These are phyloP conservation scores for Sarcodon aspratus DNA, from an alignment of 768 basidiomycete species.

Conservation along the genomic window DNA sequence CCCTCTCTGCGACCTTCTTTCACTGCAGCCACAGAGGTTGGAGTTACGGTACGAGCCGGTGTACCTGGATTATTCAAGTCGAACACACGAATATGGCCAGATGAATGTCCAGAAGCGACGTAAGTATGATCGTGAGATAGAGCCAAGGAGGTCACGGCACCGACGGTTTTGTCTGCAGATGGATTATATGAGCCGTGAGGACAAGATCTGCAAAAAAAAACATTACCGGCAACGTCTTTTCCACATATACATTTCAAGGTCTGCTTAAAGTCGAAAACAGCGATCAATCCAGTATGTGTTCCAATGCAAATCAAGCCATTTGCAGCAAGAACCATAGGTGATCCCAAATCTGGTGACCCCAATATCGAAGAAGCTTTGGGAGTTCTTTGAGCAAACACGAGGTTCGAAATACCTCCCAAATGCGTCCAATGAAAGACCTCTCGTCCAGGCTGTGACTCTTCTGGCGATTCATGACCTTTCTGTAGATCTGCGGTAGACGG, in stretches of 20 bases:
- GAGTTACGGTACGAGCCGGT: slow-evolving; percentile 60
- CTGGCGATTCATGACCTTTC: slow-evolving; percentile 6
- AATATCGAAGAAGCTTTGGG: slow-evolving; percentile 33
- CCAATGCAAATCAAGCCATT: slow-evolving; percentile 88
- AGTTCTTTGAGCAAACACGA: slow-evolving; percentile 50
- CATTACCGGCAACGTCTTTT: slow-evolving; percentile 47
- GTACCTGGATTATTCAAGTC: slow-evolving; percentile 59
- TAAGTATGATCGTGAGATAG: slow-evolving; percentile 92
- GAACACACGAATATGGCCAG: slow-evolving; percentile 80
- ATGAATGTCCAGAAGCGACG: slow-evolving; percentile 77
- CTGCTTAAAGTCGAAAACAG: slow-evolving; percentile 89
- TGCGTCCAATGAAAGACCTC: slow-evolving; percentile 73
- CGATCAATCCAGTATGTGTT: slow-evolving; percentile 64
- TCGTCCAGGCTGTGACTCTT: slow-evolving; percentile 18
- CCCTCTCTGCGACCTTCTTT: slow-evolving; percentile 77
- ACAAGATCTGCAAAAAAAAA: not conserved
- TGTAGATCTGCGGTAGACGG: slow-evolving; percentile 10
- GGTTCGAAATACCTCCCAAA: slow-evolving; percentile 44
- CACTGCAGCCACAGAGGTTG: slow-evolving; percentile 58
- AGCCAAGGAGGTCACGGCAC: slow-evolving; percentile 80
- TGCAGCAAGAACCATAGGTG: slow-evolving; percentile 72
- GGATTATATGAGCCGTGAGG: not conserved
- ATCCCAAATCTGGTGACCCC: slow-evolving; percentile 44
- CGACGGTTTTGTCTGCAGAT: slow-evolving; percentile 42
- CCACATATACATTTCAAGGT: slow-evolving; percentile 73